A percentile compares a stretch with the other conserved stretches of the same genome.
Conservation (phyloP, 768 basidiomycete species). For the Russula brevipes region DNA sequence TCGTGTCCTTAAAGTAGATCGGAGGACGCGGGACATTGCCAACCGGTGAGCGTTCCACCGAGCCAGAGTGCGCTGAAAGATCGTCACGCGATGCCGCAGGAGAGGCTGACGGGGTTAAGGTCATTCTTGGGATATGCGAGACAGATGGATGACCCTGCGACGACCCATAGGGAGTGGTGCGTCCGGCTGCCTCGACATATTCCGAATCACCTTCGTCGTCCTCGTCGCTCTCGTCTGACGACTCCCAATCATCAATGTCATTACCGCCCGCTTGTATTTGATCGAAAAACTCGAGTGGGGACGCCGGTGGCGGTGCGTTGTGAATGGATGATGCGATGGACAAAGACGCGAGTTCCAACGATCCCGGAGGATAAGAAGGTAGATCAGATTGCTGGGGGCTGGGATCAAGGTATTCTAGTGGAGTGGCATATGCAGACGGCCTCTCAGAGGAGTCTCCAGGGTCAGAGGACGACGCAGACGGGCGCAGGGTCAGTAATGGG, state of each 20-base stretch:
- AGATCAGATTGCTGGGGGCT: constrained; percentile 3
- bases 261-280: constrained; percentile 63
- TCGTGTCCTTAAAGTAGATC: constrained; percentile 22
- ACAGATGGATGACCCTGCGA: constrained; percentile 10
- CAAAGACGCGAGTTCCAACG: constrained; percentile 45
- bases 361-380: constrained; percentile 27
- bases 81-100: constrained; percentile 10
- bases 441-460: constrained; percentile 25
- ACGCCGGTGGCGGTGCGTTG: constrained; percentile 59
- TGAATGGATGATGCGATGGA: constrained; percentile 44
- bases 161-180: constrained; percentile 10
- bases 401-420: constrained; percentile 7
- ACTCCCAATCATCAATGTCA: constrained; percentile 68
- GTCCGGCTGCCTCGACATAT: constrained; percentile 25
- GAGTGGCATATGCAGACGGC: constrained; percentile 23
- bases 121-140: constrained; percentile 5
- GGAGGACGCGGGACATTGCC: constrained; percentile 17
- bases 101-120: constrained; percentile 21
- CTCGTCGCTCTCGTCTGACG: constrained; percentile 42
- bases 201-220: constrained; percentile 29
- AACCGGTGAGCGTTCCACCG: constrained; percentile 18
- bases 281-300: constrained; percentile 72
- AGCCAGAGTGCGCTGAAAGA: constrained; percentile 8
- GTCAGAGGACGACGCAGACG: constrained; percentile 22
- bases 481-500: constrained; percentile 3